These are phyloP conservation scores for Cutaneotrichosporon cutaneum DNA, from an alignment of 1,284 basidiomycete species.

Conservation along the genomic window DNA sequence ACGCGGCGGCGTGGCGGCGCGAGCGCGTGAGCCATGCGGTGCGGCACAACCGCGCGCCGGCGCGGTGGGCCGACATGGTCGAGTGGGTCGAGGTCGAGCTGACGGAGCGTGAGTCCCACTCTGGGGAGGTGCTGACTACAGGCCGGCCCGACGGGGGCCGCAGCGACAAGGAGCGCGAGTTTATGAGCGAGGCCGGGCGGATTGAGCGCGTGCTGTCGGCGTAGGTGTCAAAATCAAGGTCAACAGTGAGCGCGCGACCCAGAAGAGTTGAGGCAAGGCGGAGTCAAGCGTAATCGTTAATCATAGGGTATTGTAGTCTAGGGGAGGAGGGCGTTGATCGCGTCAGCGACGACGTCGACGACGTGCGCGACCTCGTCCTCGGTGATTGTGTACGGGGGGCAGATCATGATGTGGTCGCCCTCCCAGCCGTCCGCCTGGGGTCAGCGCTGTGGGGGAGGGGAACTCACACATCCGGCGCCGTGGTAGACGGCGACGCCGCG, in stretches of 20 bases:
- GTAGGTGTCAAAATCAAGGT: background rate
- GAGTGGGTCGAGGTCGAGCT: constrained; percentile 4
- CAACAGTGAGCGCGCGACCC: no score
- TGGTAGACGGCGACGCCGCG: constrained; percentile 36
- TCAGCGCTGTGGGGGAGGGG: constrained; percentile 1
- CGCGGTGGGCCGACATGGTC: background rate
- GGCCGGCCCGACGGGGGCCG: background rate
- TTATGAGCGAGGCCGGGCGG: background rate
- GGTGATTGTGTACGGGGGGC: constrained; percentile 41
- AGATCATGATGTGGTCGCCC: constrained; percentile 44
- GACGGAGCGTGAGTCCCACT: background rate
- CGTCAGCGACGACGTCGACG: constrained; percentile 24
- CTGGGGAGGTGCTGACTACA: constrained; percentile 1
- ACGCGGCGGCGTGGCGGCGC: background rate
- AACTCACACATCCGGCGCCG: constrained; percentile 26
- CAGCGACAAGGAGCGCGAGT: constrained; percentile 1
- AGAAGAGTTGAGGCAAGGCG: background rate
- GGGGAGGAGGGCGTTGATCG: constrained; percentile 23
- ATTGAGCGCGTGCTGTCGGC: background rate
- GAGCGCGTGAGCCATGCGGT: background rate
- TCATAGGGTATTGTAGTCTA: background rate
- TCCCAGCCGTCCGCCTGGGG: constrained; percentile 33
- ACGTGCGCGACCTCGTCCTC: constrained; percentile 29
- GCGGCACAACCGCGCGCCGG: background rate
- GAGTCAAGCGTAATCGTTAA: background rate